phyloP scores from a whole-genome alignment of 805 yeast genomes.

The Suhomyces faveliae region DNA sequence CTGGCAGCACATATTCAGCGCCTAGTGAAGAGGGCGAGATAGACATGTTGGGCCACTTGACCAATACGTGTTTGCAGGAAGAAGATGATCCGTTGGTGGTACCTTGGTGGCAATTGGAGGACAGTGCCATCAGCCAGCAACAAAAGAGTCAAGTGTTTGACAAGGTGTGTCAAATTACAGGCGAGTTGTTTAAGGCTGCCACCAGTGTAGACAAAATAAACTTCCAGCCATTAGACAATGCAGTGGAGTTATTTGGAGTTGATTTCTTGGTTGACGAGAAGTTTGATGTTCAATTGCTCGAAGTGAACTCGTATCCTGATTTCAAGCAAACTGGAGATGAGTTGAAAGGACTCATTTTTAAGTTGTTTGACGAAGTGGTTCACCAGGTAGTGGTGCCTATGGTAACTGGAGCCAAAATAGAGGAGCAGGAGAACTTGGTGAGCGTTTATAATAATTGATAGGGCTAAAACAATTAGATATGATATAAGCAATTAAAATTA shows the following conservation, averaged over 20 bases:
- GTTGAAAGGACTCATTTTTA: conserved; percentile 62
- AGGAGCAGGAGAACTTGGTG: not conserved
- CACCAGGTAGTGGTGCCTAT: conserved; percentile 23
- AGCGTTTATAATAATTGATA: not conserved
- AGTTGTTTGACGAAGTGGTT: conserved; percentile 60
- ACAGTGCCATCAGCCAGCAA: conserved; percentile 28
- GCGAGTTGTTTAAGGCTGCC: conserved; percentile 81
- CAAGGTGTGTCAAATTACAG: conserved; percentile 59
- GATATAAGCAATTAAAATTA: not conserved
- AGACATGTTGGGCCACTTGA: conserved; percentile 72
- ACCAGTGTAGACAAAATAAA: conserved; percentile 75
- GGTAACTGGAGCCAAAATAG: not conserved
- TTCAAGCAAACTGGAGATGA: conserved; percentile 91
- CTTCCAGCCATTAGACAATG: conserved; percentile 77
- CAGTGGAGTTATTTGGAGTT: conserved; percentile 84
- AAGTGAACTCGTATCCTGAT: conserved; percentile 93
- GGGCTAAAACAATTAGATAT: not conserved
- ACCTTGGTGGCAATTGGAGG: conserved; percentile 59
- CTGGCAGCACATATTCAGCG: conserved; percentile 49
- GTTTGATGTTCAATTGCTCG: conserved; percentile 60
- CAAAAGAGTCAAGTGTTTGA: conserved; percentile 43
- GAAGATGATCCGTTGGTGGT: conserved; percentile 53
- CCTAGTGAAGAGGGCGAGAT: conserved; percentile 28
- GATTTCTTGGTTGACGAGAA: conserved; percentile 75
- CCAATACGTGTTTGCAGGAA: conserved; percentile 89